phyloP scores from a whole-genome alignment of 2,329 filamentous ascomycete species.

The Hypoxylon sp. region DNA sequence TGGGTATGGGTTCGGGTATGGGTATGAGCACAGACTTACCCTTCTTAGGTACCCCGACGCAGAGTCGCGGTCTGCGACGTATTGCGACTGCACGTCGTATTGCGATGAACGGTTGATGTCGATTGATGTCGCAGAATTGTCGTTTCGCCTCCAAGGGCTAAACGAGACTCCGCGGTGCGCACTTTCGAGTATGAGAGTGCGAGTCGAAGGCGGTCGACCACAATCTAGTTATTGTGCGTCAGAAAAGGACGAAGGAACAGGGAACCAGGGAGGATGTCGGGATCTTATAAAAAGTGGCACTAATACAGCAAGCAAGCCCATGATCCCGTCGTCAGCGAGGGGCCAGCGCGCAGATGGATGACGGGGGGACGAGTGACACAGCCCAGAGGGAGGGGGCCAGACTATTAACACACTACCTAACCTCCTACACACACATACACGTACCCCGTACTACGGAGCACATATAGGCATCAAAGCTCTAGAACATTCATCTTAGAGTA shows the following conservation, averaged over 20 bases:
- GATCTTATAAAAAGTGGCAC: slow-evolving; percentile 51
- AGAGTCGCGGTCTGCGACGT: slow-evolving; percentile 1
- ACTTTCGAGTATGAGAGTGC: slow-evolving; percentile 28
- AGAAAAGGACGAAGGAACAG: slow-evolving; percentile 42
- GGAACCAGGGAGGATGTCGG: slow-evolving; percentile 46
- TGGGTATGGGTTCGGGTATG: not conserved
- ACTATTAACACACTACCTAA: slow-evolving; percentile 16
- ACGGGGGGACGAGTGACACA: slow-evolving; percentile 49
- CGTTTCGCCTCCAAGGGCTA: slow-evolving; percentile 44
- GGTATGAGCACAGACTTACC: slow-evolving; percentile 22
- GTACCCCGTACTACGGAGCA: slow-evolving; percentile 44
- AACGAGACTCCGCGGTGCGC: slow-evolving; percentile 43
- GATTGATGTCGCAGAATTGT: slow-evolving; percentile 16
- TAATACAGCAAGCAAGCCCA: slow-evolving; percentile 42
- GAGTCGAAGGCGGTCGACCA: slow-evolving; percentile 45
- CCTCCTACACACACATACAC: slow-evolving; percentile 24
- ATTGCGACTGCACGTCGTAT: slow-evolving; percentile 4
- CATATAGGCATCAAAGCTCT: slow-evolving; percentile 41
- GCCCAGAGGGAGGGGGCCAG: slow-evolving; percentile 43
- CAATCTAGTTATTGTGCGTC: slow-evolving; percentile 45
- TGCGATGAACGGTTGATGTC: not conserved
- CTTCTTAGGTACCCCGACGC: slow-evolving; percentile 13
- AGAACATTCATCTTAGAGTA: slow-evolving; percentile 40
- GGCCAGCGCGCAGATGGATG: slow-evolving; percentile 31
- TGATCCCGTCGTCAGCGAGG: slow-evolving; percentile 47